Evolutionary conservation across 2,329 filamentous ascomycete species (phyloP).

Genomic region (Exserohilum rostratum): DNA sequence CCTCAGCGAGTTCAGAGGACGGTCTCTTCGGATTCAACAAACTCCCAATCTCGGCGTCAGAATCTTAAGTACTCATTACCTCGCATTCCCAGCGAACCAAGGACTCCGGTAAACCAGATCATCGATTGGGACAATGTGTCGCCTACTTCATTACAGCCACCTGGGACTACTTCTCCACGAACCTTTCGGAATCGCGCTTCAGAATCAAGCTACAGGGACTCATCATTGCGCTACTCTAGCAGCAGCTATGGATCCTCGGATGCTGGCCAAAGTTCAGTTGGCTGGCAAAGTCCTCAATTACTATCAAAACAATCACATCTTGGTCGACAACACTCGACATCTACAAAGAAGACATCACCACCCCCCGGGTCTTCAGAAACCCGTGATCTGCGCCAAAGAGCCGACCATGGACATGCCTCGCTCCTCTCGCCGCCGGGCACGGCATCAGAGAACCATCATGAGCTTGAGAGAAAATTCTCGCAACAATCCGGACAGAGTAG

Average conservation of each 20-base stretch:
- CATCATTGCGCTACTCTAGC: slow-evolving; percentile 83
- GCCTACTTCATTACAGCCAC: slow-evolving; percentile 16
- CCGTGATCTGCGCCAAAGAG: slow-evolving; percentile 16
- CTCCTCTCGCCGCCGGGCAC: slow-evolving; percentile 35
- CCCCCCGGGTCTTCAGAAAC: slow-evolving; percentile 25
- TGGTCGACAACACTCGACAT: slow-evolving; percentile 15
- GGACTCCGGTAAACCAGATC: slow-evolving; percentile 7
- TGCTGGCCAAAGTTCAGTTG: slow-evolving; percentile 53
- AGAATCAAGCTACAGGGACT: slow-evolving; percentile 58
- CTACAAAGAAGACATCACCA: slow-evolving; percentile 18
- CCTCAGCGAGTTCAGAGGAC: neutral
- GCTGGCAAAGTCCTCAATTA: slow-evolving; percentile 19
- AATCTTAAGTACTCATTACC: slow-evolving; percentile 11
- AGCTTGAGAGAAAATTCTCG: slow-evolving; percentile 16
- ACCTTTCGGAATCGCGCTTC: slow-evolving; percentile 30
- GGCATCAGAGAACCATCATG: slow-evolving; percentile 20
- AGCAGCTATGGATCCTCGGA: slow-evolving; percentile 84
- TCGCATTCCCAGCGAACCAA: slow-evolving; percentile 7
- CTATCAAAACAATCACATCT: slow-evolving; percentile 15
- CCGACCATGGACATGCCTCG: slow-evolving; percentile 20
- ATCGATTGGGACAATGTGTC: slow-evolving; percentile 4
- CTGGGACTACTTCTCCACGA: slow-evolving; percentile 7
- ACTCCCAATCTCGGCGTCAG: neutral
- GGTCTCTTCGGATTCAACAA: neutral
- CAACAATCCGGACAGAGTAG: slow-evolving; percentile 24